Evolutionary conservation across 1,284 basidiomycete species (phyloP), one percentile per base, ranked within the genome.

Genomic region (Boletus calvinii): DNA sequence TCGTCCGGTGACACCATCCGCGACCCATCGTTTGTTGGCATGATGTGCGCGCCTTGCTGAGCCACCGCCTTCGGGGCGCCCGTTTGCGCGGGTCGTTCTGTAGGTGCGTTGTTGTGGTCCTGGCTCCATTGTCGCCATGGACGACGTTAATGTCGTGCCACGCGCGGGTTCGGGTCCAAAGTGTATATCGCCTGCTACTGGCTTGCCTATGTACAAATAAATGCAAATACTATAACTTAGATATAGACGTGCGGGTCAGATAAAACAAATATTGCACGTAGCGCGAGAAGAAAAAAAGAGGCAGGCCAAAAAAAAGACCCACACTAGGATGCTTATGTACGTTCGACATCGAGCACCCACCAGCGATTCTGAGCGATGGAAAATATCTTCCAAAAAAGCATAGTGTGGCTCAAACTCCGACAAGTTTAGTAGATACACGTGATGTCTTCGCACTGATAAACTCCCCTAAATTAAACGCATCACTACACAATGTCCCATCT

Each of bases 11-110:
- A 65, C 64, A 58, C 56, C 72, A 66, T 71, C 69, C 4, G 78
- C 71, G 11, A 77, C 70, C 83, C 83, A 84, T 46, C 79, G 78
- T 56, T 74, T 81, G 69, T 84, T 83, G 48, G 74, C 62, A 38
- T 70, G 71, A 31, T 65, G 65, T 31, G 59, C 37, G 38, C 66
- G 60, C 24, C 70, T 59, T 32, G 59, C 48, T 20, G 40, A 18
- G 26, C 46, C 50, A 35, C 51, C 50, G 18, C 51, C 51, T 2
- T 69, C 66, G 36, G 50, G 15, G 6, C 55, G 56, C n/a, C 54
- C 64, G 4, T 61, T 69, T 7, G 49, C 35, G 37, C 58, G 66
- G 1, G 39, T 6, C 34, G 52, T 50, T 46, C 68, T 59, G 46
- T 59, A 48, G 18, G 18, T 48, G 37, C 54, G 46, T n/a, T 50